These are phyloP conservation scores for Amanita phalloides DNA, from an alignment of 768 basidiomycete species.

Conservation along the genomic window DNA sequence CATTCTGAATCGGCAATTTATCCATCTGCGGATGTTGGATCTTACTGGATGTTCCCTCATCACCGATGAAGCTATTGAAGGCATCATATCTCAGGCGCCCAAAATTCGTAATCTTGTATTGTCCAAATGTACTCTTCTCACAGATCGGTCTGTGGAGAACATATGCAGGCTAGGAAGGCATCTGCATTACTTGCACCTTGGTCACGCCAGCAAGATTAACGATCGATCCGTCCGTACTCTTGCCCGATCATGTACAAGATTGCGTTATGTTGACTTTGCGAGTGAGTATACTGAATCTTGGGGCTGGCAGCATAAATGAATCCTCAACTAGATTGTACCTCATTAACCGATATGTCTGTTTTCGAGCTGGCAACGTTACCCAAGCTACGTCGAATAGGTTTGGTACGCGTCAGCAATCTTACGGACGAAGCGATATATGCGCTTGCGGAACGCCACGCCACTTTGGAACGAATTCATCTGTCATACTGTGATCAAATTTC, in stretches of 20 bases:
- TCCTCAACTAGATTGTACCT: slow-evolving; percentile 54
- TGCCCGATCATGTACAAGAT: slow-evolving; percentile 76
- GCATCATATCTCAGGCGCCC: slow-evolving; percentile 70
- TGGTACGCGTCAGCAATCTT: slow-evolving; percentile 86
- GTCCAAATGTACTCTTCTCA: slow-evolving; percentile 73
- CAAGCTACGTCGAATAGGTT: slow-evolving; percentile 88
- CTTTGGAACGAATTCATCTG: slow-evolving; percentile 91
- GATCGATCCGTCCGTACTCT: slow-evolving; percentile 79
- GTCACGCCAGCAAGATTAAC: slow-evolving; percentile 83
- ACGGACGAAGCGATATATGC: slow-evolving; percentile 92
- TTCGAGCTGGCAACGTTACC: slow-evolving; percentile 82
- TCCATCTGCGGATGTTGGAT: slow-evolving; percentile 89
- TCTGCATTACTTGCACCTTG: slow-evolving; percentile 90
- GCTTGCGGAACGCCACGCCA: slow-evolving; percentile 74
- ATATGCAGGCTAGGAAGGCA: slow-evolving; percentile 86
- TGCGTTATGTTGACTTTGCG: slow-evolving; percentile 94
- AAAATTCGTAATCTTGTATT: slow-evolving; percentile 81
- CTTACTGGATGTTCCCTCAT: slow-evolving; percentile 75
- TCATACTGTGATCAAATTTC: slow-evolving; percentile 96
- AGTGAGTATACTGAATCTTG: slow-evolving; percentile 40
- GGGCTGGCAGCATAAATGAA: slow-evolving; percentile 8
- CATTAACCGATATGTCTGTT: slow-evolving; percentile 89
- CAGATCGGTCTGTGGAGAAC: slow-evolving; percentile 72
- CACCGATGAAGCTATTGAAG: slow-evolving; percentile 77
- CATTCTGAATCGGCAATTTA: slow-evolving; percentile 52